A percentile compares a stretch with the other conserved stretches of the same genome.
Evolutionary conservation across 169 alveolate species (phyloP).

Genomic region (Miamiensis avidus): DNA sequence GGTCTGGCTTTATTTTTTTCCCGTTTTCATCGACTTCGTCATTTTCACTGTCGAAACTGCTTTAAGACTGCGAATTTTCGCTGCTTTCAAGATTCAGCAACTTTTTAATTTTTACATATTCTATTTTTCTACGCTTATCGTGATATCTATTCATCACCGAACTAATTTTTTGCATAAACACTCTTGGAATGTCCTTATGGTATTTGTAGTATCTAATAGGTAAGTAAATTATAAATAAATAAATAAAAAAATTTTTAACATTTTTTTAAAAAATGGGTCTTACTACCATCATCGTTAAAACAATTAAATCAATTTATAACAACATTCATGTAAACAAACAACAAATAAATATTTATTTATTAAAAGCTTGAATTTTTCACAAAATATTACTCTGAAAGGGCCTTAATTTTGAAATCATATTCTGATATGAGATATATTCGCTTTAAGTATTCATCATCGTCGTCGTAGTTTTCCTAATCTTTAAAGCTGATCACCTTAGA

Average conservation of each 20-base stretch:
- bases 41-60: background rate
- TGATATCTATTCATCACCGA: slow-evolving; percentile 35
- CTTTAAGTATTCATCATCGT: slow-evolving; percentile 43
- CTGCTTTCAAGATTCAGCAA: slow-evolving; percentile 18
- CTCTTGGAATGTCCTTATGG: slow-evolving; percentile 47
- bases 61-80: slow-evolving; percentile 1
- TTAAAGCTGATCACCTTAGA: slow-evolving; percentile 23
- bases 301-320: background rate
- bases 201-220: slow-evolving; percentile 33
- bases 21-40: slow-evolving; percentile 7
- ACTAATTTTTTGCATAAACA: slow-evolving; percentile 33
- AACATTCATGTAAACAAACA: slow-evolving; percentile 1
- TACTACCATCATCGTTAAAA: background rate
- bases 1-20: background rate
- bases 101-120: slow-evolving; percentile 35
- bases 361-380: slow-evolving; percentile 33
- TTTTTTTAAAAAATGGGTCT: too few species aligned
- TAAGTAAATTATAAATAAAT: too few species aligned
- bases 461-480: slow-evolving; percentile 34
- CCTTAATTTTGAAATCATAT: slow-evolving; percentile 17
- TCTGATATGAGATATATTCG: slow-evolving; percentile 30
- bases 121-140: slow-evolving; percentile 44
- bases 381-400: slow-evolving; percentile 39
- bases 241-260: too few species aligned
- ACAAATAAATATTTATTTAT: slow-evolving; percentile 18